Base-by-base conservation (phyloP, 139 green algal species). In the Tetradesmus obliquus region DNA sequence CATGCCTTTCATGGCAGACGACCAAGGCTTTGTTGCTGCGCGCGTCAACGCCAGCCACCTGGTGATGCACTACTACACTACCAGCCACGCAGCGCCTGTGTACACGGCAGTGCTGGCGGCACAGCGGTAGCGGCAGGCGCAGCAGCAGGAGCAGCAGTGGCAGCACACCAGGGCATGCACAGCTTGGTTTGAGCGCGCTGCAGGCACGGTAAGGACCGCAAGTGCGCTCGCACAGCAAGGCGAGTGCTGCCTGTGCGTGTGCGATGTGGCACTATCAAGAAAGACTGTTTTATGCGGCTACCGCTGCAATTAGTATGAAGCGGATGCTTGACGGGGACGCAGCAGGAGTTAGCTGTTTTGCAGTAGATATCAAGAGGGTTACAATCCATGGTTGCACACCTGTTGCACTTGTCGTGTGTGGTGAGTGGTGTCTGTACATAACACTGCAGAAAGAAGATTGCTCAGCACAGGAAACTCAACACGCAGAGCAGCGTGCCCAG, bases 11-110 rank as follows among this genome's bases (percentile, higher is more conserved):
- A 32, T 90, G 66, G 62, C 45, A 22, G 66, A 90, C 66, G 66
- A 91, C 22, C 87, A 87, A 45, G 90, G 86, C 19, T 95, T 95
- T 88, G 79, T 93, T n/a, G 91, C 91, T n/a, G 90, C 93, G 1
- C 84, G 79, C 10, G 60, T 90, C 19, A 89, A 90, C 3, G 76
- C 53, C 32, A 88, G 20, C 55, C 60, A 82, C 53, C 86, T 93
- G 32, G 8, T 32, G 5, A 57, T 95, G 72, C 79, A 94, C 82
- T 94, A 84, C 87, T 95, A 92, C 55, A 62, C 82, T 6, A 19
- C 55, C 19, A 55, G 51, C 20, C 89, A 76, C 55, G 32, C 12
- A 9, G n/a, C 54, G 2, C 89, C 89, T 19, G 66, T 22, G 3
- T 24, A 92, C 62, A 88, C 89, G 5, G 54, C 69, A 51, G 71